Evolutionary conservation across 2,329 filamentous ascomycete species (phyloP), one percentile per base, ranked within the genome.

Genomic region (Pseudohalonectria lignicola): DNA sequence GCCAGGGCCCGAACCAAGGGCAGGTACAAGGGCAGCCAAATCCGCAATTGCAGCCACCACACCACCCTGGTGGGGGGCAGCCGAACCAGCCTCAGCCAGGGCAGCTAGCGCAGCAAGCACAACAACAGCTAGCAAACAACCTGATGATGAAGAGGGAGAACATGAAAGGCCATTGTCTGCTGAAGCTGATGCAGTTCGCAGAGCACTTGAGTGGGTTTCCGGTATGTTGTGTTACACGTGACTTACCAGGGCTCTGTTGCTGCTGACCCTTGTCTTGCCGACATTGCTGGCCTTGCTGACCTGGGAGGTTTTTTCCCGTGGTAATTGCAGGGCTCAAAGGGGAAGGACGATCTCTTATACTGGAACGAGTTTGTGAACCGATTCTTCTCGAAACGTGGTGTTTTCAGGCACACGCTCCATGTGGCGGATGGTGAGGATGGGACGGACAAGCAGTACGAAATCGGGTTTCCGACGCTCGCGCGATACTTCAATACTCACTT

Each of bases 401-500:
- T 86, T 8, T 80, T 94, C 52, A 76, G 87, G 31, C 77, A 90
- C 49, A 74, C 78, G 4, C 66, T 93, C 13, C 71, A 71, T 45
- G 63, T 71, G 32, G 63, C 58, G 31, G 67, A 73, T 16, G 62
- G 62, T 41, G 74, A 79, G 32, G 69, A 76, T 33, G 62, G 62
- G 26, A 67, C 65, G 15, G 73, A 81, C 39, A 95, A 93, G 63
- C 77, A 82, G 50, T 95, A 88, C 51, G 88, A 95, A 55, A 86
- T 96, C 35, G 75, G 81, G 3, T 85, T 76, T 41, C 76, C 87
- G 4, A 84, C 84, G 1, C 68, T 98, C 33, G 77, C 90, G 25
- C 79, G 90, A 51, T 96, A 92, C 58, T 95, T 94, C 55, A 78
- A 83, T 50, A 88, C 86, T 0, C 82, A 94, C 51, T 95, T 92